Evolutionary conservation across 2,329 filamentous ascomycete genomes (phyloP).

Genomic region (Fusarium foetens): DNA sequence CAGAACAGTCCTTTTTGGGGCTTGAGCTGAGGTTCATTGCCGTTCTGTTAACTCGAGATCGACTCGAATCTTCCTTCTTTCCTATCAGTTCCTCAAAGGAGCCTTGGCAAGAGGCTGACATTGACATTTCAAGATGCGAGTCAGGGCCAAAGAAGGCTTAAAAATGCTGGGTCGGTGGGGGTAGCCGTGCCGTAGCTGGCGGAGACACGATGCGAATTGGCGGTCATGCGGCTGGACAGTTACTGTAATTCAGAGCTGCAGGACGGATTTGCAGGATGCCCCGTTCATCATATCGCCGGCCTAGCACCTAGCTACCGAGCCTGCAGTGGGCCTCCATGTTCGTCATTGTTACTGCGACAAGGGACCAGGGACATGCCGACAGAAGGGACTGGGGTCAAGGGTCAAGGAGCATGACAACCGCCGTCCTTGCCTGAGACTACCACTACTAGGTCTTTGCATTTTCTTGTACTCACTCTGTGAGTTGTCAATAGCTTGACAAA

Average conservation of each 20-base stretch:
- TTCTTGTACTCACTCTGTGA: neutral
- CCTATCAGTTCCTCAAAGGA: neutral
- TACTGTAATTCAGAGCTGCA: slow-evolving; percentile 25
- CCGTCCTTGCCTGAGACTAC: slow-evolving; percentile 19
- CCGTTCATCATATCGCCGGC: slow-evolving; percentile 38
- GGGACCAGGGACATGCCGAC: neutral
- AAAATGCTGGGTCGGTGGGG: slow-evolving; percentile 19
- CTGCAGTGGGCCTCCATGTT: slow-evolving; percentile 43
- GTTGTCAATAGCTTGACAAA: neutral
- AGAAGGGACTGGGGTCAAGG: slow-evolving; percentile 15
- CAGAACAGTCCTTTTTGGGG: slow-evolving; percentile 4
- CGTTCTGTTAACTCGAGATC: neutral
- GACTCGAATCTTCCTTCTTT: neutral
- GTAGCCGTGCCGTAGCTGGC: slow-evolving; percentile 16
- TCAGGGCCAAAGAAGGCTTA: slow-evolving; percentile 13
- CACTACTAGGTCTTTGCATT: neutral
- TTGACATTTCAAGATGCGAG: slow-evolving; percentile 13
- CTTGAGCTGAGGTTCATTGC: neutral
- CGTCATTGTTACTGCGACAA: slow-evolving; percentile 39
- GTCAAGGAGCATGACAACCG: slow-evolving; percentile 20
- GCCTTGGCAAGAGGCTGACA: neutral
- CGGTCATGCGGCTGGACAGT: slow-evolving; percentile 34
- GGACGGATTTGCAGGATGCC: slow-evolving; percentile 37
- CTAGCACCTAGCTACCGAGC: slow-evolving; percentile 45
- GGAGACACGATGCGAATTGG: slow-evolving; percentile 27